Evolutionary conservation across 208 protist species (phyloP).

Genomic region (Leptomonas pyrrhocoris): DNA sequence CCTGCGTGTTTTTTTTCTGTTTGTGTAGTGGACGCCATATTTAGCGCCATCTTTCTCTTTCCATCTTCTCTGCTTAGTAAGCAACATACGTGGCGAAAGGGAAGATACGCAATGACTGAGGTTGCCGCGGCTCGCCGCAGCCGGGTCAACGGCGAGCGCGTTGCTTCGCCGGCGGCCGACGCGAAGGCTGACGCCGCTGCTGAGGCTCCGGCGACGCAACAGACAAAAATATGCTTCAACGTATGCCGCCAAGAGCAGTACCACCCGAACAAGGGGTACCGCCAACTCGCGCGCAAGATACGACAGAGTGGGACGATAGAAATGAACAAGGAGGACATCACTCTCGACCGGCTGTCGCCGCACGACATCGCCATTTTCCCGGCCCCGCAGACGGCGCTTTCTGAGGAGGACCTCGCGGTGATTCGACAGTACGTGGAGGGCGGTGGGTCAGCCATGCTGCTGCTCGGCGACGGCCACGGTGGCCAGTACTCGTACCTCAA

Average conservation of each 20-base stretch:
- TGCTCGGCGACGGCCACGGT: conserved; percentile 94
- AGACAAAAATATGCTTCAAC: conserved; percentile 88
- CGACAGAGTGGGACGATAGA: conserved; percentile 75
- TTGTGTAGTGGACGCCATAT: background rate
- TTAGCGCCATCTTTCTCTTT: background rate
- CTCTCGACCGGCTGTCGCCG: conserved; percentile 66
- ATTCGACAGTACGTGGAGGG: conserved; percentile 87
- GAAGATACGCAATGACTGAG: conserved; percentile 23
- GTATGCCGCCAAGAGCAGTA: conserved; percentile 88
- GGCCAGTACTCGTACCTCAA: conserved; percentile 84
- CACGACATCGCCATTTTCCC: conserved; percentile 85
- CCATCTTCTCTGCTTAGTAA: too few relatives aligned
- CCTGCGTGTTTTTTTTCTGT: background rate
- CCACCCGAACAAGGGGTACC: conserved; percentile 90
- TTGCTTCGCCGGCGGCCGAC: background rate
- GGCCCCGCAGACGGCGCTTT: conserved; percentile 77
- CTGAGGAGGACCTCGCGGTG: conserved; percentile 69
- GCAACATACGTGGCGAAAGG: background rate
- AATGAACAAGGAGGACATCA: conserved; percentile 92
- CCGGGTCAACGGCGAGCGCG: conserved; percentile 3
- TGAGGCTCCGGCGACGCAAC: conserved; percentile 3
- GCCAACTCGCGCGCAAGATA: conserved; percentile 82
- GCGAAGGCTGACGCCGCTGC: conserved; percentile 20
- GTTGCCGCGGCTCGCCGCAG: conserved; percentile 12
- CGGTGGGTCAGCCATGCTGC: conserved; percentile 92